These are phyloP conservation scores for Stephania japonica DNA, from an alignment of 164 flowering plant species.

Conservation along the genomic window DNA sequence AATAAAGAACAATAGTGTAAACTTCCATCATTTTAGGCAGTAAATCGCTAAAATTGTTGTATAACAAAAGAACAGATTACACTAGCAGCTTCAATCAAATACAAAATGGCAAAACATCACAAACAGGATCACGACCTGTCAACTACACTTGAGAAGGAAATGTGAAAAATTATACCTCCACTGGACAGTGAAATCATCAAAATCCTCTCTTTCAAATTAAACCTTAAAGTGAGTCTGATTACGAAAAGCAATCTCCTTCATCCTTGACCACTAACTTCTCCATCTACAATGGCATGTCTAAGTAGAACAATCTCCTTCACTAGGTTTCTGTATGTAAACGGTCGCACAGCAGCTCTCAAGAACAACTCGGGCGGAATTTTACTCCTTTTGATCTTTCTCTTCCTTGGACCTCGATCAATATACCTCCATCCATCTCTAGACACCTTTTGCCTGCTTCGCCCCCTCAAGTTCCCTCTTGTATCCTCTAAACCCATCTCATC, in stretches of 20 bases:
- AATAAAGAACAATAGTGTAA: too few relatives aligned
- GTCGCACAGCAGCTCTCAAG: slow-evolving; percentile 74
- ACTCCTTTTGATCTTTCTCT: slow-evolving; percentile 61
- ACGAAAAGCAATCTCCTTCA: slow-evolving; percentile 13
- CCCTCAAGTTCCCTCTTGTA: slow-evolving; percentile 28
- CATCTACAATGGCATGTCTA: slow-evolving; percentile 87
- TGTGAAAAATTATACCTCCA: neutral
- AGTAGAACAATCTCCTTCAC: slow-evolving; percentile 89
- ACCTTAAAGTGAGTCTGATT: too few relatives aligned
- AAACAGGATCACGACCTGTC: too few relatives aligned
- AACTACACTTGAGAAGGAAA: neutral
- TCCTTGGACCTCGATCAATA: slow-evolving; percentile 50
- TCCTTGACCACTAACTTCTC: slow-evolving; percentile 48
- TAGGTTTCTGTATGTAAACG: slow-evolving; percentile 79
- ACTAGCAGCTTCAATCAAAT: too few relatives aligned
- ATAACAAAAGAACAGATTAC: too few relatives aligned
- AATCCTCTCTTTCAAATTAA: too few relatives aligned
- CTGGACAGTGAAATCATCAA: neutral
- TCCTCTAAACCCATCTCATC: slow-evolving; percentile 8
- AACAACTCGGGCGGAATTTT: slow-evolving; percentile 78
- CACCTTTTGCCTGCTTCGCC: slow-evolving; percentile 33
- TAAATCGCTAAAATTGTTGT: too few relatives aligned
- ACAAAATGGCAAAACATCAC: too few relatives aligned
- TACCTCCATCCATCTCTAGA: slow-evolving; percentile 55
- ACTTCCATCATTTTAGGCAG: too few relatives aligned